A percentile compares a stretch with the other conserved stretches of the same genome.
Evolutionary conservation across 2,329 filamentous ascomycete species (phyloP).

Genomic region (Xylaria sp.): DNA sequence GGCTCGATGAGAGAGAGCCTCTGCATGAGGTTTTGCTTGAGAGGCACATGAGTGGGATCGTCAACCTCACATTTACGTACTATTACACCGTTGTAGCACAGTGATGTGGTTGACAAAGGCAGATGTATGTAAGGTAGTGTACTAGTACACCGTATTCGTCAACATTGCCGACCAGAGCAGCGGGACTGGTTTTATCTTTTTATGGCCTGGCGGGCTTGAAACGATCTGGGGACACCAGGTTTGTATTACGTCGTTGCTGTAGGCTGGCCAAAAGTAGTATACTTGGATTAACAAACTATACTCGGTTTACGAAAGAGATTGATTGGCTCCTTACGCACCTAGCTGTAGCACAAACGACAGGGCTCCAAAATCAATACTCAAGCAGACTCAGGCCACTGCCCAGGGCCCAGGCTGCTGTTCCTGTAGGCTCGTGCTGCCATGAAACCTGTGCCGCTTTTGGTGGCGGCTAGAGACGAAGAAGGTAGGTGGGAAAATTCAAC

Average conservation of each 20-base stretch:
- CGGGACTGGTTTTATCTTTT: constrained; percentile 24
- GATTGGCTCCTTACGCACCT: constrained; percentile 39
- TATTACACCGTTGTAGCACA: not conserved
- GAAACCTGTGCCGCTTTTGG: constrained; percentile 32
- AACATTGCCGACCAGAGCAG: constrained; percentile 3
- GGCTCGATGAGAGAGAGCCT: constrained; percentile 12
- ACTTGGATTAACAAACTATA: not conserved
- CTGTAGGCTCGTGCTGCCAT: constrained; percentile 25
- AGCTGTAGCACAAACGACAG: not conserved
- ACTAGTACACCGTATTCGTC: not conserved
- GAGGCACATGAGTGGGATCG: constrained; percentile 22
- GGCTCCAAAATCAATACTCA: too few relatives aligned
- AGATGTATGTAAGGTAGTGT: not conserved
- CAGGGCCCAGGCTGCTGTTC: not conserved
- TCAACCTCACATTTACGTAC: constrained; percentile 5
- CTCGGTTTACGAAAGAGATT: constrained; percentile 8
- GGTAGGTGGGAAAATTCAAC: constrained; percentile 11
- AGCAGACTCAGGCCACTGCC: not conserved
- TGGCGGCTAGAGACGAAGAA: constrained; percentile 32
- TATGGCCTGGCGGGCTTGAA: constrained; percentile 41
- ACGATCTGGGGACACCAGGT: constrained; percentile 33
- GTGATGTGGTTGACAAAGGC: constrained; percentile 1
- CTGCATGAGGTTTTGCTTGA: constrained; percentile 1
- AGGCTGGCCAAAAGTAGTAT: not conserved
- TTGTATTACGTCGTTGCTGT: not conserved